These are phyloP conservation scores for Fusarium xylarioides DNA, from an alignment of 2,329 filamentous ascomycete species.

Conservation along the genomic window DNA sequence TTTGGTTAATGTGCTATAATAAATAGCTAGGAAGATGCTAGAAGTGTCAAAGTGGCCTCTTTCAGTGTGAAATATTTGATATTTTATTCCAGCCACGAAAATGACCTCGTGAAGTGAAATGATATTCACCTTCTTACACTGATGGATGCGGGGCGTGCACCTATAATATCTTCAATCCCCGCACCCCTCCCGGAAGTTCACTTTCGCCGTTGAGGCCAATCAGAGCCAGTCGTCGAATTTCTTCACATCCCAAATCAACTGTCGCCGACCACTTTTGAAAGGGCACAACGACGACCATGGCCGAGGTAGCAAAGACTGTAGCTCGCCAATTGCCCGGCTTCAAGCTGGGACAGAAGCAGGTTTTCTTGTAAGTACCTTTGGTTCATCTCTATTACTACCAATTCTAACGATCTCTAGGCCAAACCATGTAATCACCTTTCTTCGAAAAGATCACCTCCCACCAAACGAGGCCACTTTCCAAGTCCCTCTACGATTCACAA, in stretches of 20 bases:
- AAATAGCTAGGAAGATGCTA: background rate
- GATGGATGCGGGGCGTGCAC: conserved; percentile 22
- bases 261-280: conserved; percentile 36
- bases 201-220: conserved; percentile 42
- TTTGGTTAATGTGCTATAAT: background rate
- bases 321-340: conserved; percentile 55
- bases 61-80: background rate
- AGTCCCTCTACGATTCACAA: conserved; percentile 92
- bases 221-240: conserved; percentile 43
- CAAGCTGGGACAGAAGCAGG: conserved; percentile 61
- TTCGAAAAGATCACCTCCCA: conserved; percentile 75
- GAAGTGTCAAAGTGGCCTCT: background rate
- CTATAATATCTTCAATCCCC: background rate
- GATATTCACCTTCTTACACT: background rate
- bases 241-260: conserved; percentile 41
- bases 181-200: conserved; percentile 42
- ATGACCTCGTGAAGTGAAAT: background rate
- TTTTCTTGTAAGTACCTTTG: conserved; percentile 60
- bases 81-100: background rate
- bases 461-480: conserved; percentile 88
- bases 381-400: background rate
- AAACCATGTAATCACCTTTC: conserved; percentile 80
- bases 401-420: conserved; percentile 64
- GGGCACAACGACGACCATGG: conserved; percentile 48
- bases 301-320: conserved; percentile 50